These are phyloP conservation scores for Phytopythium litorale DNA, from an alignment of 352 stramenopile species.

Conservation along the genomic window DNA sequence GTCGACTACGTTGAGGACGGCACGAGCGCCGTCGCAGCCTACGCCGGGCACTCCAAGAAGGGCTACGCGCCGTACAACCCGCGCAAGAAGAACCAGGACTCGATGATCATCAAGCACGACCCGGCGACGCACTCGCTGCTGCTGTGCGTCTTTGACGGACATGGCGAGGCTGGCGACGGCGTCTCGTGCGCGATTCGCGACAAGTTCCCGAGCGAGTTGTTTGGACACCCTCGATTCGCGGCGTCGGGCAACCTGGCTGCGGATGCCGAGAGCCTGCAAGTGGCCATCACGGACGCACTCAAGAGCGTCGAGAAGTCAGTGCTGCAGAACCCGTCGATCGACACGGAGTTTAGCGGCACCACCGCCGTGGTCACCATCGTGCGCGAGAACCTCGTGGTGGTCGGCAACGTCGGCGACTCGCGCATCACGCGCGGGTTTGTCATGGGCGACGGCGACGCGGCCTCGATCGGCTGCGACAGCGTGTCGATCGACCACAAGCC, in stretches of 20 bases:
- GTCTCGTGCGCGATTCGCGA: constrained; percentile 90
- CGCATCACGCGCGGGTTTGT: constrained; percentile 89
- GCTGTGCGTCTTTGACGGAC: constrained; percentile 95
- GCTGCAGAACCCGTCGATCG: constrained; percentile 88
- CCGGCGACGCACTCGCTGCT: constrained; percentile 89
- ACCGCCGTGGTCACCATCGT: constrained; percentile 77
- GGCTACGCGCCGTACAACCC: constrained; percentile 92
- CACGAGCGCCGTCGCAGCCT: constrained; percentile 53
- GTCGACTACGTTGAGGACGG: constrained; percentile 64
- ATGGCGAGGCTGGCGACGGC: constrained; percentile 94
- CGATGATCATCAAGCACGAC: constrained; percentile 95
- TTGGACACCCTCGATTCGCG: constrained; percentile 86
- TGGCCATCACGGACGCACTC: constrained; percentile 51
- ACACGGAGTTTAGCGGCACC: constrained; percentile 92
- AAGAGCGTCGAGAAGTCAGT: constrained; percentile 74
- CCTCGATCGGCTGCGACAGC: constrained; percentile 44
- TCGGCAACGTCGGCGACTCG: constrained; percentile 98
- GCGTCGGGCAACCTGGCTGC: constrained; percentile 41
- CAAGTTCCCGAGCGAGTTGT: constrained; percentile 87
- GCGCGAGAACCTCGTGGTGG: constrained; percentile 81
- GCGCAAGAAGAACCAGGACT: constrained; percentile 98
- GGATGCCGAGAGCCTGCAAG: constrained; percentile 57
- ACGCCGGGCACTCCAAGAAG: constrained; percentile 78
- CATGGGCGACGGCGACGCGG: constrained; percentile 30
- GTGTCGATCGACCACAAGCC: constrained; percentile 99